Conservation (phyloP, 1,139 yeast genomes). For the Hanseniaspora sp. region DNA sequence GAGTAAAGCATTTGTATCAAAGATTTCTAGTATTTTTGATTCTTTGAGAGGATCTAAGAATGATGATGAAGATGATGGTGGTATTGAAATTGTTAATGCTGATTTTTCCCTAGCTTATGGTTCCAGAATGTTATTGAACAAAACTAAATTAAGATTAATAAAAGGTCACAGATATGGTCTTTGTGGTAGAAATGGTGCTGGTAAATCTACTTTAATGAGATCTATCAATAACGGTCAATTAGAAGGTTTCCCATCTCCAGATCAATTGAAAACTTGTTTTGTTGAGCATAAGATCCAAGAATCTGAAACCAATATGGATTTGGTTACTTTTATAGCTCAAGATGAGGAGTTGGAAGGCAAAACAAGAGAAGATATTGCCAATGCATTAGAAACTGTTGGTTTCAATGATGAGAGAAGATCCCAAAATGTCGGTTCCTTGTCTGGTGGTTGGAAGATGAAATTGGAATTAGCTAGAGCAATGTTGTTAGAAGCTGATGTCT, state of each 20-base stretch:
- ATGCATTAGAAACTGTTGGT: constrained; percentile 74
- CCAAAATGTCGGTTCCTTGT: constrained; percentile 84
- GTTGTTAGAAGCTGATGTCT: constrained; percentile 93
- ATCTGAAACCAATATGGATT: constrained; percentile 80
- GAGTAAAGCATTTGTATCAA: constrained; percentile 39
- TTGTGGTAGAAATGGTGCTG: constrained; percentile 98
- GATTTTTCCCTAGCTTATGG: constrained; percentile 95
- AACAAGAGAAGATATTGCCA: constrained; percentile 56
- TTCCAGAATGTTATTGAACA: constrained; percentile 90
- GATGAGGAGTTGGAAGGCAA: constrained; percentile 68
- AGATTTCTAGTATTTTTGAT: constrained; percentile 54
- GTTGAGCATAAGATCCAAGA: constrained; percentile 97
- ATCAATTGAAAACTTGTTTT: constrained; percentile 81
- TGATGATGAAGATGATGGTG: constrained; percentile 47
- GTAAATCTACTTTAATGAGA: constrained; percentile 95
- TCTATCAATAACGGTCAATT: constrained; percentile 93
- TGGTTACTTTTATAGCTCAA: constrained; percentile 78
- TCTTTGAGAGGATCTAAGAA: constrained; percentile 44
- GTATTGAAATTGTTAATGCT: constrained; percentile 81
- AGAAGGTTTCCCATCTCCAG: constrained; percentile 92
- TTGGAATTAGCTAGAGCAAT: constrained; percentile 95
- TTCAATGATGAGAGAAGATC: constrained; percentile 80
- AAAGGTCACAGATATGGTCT: constrained; percentile 97
- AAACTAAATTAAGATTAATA: constrained; percentile 71
- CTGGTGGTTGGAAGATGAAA: constrained; percentile 99